A percentile compares a stretch with the other conserved stretches of the same genome.
Conservation (phyloP, 805 yeast genomes). For the Candida verbasci region DNA sequence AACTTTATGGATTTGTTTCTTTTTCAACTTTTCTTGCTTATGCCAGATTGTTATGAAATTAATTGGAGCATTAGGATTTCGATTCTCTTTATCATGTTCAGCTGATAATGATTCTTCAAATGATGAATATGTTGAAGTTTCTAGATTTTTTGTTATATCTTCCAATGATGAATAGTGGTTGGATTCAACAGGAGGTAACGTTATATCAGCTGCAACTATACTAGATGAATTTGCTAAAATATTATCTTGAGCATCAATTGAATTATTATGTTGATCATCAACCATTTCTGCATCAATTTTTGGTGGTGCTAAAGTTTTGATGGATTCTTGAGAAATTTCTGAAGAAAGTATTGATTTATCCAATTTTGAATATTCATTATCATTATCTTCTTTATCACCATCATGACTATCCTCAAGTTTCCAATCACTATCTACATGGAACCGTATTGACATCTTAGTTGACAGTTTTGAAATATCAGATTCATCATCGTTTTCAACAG, state of each 20-base stretch:
- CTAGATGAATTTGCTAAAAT: conserved; percentile 43
- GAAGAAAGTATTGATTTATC: conserved; percentile 1
- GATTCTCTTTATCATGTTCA: conserved; percentile 29
- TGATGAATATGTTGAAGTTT: conserved; percentile 13
- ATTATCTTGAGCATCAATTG: conserved; percentile 10
- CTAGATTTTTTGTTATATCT: conserved; percentile 29
- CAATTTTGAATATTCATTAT: conserved; percentile 12
- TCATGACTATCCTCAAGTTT: conserved; percentile 35
- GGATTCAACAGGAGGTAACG: conserved; percentile 39
- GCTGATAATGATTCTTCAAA: conserved; percentile 41
- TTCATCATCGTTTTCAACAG: conserved; percentile 1
- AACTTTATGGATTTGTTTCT: conserved; percentile 7
- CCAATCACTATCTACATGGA: conserved; percentile 34
- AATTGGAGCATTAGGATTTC: conserved; percentile 13
- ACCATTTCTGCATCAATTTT: conserved; percentile 9
- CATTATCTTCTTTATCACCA: conserved; percentile 37
- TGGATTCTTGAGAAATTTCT: conserved; percentile 11
- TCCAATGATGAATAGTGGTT: conserved; percentile 37
- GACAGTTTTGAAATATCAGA: conserved; percentile 10
- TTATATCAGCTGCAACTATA: conserved; percentile 26
- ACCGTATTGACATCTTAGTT: conserved; percentile 20
- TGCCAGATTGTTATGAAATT: conserved; percentile 40
- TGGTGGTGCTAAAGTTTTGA: conserved; percentile 17
- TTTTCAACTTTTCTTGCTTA: conserved; percentile 26
- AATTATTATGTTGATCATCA: conserved; percentile 1